phyloP scores from a whole-genome alignment of 2,329 filamentous ascomycete species.

The Cordyceps fumosorosea region DNA sequence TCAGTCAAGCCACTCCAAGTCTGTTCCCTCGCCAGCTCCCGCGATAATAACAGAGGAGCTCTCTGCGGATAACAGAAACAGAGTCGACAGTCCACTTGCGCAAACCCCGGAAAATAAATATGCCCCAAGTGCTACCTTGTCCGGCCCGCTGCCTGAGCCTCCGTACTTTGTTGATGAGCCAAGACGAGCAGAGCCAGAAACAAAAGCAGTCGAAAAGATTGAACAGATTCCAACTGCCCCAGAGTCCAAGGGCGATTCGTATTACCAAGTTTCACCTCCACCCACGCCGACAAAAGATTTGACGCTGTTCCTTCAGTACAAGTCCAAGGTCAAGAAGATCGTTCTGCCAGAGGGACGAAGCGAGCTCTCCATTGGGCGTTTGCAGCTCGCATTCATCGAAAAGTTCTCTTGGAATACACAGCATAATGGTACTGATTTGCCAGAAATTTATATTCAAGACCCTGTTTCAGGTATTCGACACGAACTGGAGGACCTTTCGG shows the following conservation, averaged over 20 bases:
- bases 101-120: constrained; percentile 64
- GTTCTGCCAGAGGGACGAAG: constrained; percentile 77
- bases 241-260: constrained; percentile 42
- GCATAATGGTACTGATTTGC: constrained; percentile 83
- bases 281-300: constrained; percentile 69
- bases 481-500: constrained; percentile 84
- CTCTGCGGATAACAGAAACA: constrained; percentile 12
- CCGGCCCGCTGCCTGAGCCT: constrained; percentile 47
- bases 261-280: constrained; percentile 59
- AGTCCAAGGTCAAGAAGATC: constrained; percentile 95
- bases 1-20: constrained; percentile 38
- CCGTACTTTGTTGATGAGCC: constrained; percentile 4
- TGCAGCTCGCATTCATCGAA: constrained; percentile 96
- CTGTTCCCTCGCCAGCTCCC: constrained; percentile 47
- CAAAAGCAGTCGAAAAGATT: background rate
- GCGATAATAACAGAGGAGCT: constrained; percentile 58
- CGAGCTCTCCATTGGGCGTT: constrained; percentile 75
- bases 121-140: constrained; percentile 50
- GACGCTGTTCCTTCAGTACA: constrained; percentile 92
- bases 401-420: constrained; percentile 99
- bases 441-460: constrained; percentile 97
- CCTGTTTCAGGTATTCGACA: constrained; percentile 93
- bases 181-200: constrained; percentile 10
- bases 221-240: constrained; percentile 21
- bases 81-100: constrained; percentile 19